Conservation (phyloP, 179 eudicot species). For the Amaranthus tricolor region DNA sequence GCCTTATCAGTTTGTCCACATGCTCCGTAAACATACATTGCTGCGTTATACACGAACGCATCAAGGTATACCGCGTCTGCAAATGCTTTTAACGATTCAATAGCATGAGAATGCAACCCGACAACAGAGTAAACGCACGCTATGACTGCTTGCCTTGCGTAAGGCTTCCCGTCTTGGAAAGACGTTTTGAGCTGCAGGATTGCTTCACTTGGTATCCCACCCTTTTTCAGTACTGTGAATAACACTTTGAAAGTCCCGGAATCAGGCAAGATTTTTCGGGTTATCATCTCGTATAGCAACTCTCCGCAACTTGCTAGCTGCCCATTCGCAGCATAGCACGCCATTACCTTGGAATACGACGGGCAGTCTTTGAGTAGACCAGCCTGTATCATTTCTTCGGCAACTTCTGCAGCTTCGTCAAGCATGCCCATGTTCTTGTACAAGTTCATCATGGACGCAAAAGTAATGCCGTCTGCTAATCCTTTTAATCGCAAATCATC, state of each 20-base stretch:
- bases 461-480: conserved; percentile 66
- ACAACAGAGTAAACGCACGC: conserved; percentile 58
- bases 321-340: conserved; percentile 68
- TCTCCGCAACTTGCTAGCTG: conserved; percentile 54
- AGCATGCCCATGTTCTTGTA: conserved; percentile 80
- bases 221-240: conserved; percentile 67
- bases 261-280: conserved; percentile 46
- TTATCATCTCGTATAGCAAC: conserved; percentile 57
- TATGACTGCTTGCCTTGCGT: conserved; percentile 55
- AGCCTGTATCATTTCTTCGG: conserved; percentile 68
- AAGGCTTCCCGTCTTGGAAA: conserved; percentile 55
- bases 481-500: conserved; percentile 47
- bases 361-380: conserved; percentile 52
- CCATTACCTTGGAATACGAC: conserved; percentile 62
- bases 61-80: conserved; percentile 36
- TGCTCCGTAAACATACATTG: conserved; percentile 54
- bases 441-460: conserved; percentile 69
- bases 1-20: conserved; percentile 64
- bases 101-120: conserved; percentile 55
- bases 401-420: conserved; percentile 69
- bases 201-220: conserved; percentile 53
- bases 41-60: conserved; percentile 54
- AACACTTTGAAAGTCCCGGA: conserved; percentile 55
- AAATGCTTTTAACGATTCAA: conserved; percentile 44
- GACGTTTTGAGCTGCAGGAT: conserved; percentile 52